Base-by-base conservation (phyloP, 2,329 filamentous ascomycete genomes). In the Microsporum ferrugineum region DNA sequence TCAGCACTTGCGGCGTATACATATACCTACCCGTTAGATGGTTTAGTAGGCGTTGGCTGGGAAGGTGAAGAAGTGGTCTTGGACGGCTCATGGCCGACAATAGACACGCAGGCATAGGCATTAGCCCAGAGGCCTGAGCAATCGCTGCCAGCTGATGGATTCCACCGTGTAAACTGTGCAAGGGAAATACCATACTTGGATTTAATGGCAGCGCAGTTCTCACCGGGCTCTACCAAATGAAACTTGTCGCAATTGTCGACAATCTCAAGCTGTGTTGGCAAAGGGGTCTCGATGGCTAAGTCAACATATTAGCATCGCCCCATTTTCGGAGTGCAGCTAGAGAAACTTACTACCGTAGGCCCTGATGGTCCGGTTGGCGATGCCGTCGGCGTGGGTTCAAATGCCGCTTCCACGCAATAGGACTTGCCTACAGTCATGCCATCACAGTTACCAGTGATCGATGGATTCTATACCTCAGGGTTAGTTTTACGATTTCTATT, bases 41-140 rank as follows among this genome's bases (percentile, higher is more conserved):
- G 39, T 10, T 41, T 41, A 10, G 39, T 41, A n/a, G 39, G 39
- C 7, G 39, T 41, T 41, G 39, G n/a, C 63, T 65, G 7, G 47
- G 27, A 4, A 64, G 60, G 14, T 10, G 39, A 41, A 10, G 39
- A 41, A n/a, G 39, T 41, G 14, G 34, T 36, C 39, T 27, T 31
- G 8, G 58, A n/a, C 58, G 58, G 43, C 39, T 27, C 8, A 34
- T 53, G 33, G 12, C 58, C 58, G 58, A 60, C 34, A 36, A 60
- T 33, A 14, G 58, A 60, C 3, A 60, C 58, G 14, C 58, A 60
- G 17, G 49, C 58, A 39, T 60, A 60, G 6, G 49, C 33, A 36
- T 56, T 36, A 23, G 47, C 43, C 59, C 47, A 45, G 7, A 60
- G n/a, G 4, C 59, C 59, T 2, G 59, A 0, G 59, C 59, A 60